Percentiles rank a stretch among this genome's conserved stretches.
Evolutionary conservation across 805 yeast genomes (phyloP).

Genomic region (Hanseniaspora jakobsenii): DNA sequence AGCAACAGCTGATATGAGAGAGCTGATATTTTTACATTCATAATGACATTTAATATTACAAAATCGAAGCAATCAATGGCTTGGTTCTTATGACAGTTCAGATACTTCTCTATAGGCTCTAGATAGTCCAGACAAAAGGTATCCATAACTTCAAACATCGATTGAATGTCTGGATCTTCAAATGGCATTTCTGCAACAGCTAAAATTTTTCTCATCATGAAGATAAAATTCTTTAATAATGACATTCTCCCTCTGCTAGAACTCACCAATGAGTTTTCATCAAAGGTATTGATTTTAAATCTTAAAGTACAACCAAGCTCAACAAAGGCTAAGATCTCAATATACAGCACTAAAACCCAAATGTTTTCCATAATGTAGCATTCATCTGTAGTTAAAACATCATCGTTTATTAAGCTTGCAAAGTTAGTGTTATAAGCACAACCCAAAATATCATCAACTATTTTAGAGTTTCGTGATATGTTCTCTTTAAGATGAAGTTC

Average conservation of each 20-base stretch:
- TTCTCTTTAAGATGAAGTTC: slow-evolving; percentile 6
- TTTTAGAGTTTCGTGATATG: background rate
- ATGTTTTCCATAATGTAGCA: background rate
- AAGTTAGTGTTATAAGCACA: slow-evolving; percentile 7
- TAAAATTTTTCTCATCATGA: slow-evolving; percentile 6
- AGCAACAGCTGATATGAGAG: background rate
- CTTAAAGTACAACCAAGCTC: slow-evolving; percentile 1
- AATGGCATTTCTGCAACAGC: slow-evolving; percentile 2
- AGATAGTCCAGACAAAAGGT: slow-evolving; percentile 1
- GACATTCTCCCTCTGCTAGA: slow-evolving; percentile 9
- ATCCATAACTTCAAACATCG: slow-evolving; percentile 2
- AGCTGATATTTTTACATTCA: slow-evolving; percentile 2
- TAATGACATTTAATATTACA: background rate
- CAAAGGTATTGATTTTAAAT: background rate
- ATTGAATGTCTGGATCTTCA: slow-evolving; percentile 10
- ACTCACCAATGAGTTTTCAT: background rate
- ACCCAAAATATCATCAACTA: background rate
- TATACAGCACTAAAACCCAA: slow-evolving; percentile 9
- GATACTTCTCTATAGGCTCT: slow-evolving; percentile 8
- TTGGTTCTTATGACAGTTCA: background rate
- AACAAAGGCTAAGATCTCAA: slow-evolving; percentile 7
- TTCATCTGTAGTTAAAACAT: background rate
- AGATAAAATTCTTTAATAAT: background rate
- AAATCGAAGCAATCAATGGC: slow-evolving; percentile 9
- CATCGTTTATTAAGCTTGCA: background rate